These are phyloP conservation scores for Tylopilus orsonianus DNA, from an alignment of 1,284 basidiomycete species.

Conservation along the genomic window DNA sequence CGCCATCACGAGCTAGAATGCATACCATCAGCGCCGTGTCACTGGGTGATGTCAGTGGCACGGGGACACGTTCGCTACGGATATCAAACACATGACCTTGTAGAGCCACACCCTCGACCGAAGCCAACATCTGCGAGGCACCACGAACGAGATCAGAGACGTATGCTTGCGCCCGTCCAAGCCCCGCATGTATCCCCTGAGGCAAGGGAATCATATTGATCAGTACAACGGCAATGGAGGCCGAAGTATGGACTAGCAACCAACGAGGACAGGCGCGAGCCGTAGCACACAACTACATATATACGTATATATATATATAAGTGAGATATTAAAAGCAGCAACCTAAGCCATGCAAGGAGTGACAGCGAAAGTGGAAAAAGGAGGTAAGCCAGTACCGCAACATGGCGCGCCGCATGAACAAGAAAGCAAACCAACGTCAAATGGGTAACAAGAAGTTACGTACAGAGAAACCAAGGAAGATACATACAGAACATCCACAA, in stretches of 20 bases:
- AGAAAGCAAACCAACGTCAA: constrained; percentile 8
- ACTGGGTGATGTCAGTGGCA: too few species aligned
- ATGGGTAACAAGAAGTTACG: constrained; percentile 13
- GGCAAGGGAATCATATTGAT: too few species aligned
- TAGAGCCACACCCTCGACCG: too few species aligned
- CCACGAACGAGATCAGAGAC: too few species aligned
- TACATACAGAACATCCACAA: constrained; percentile 13
- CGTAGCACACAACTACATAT: constrained; percentile 19
- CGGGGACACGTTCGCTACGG: too few species aligned
- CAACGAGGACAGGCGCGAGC: constrained; percentile 2
- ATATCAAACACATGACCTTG: too few species aligned
- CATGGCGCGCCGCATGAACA: constrained; percentile 14
- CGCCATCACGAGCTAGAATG: too few species aligned
- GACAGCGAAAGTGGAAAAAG: constrained; percentile 9
- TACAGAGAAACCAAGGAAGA: constrained; percentile 11
- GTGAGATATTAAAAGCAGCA: constrained; percentile 2
- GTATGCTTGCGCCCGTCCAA: too few species aligned
- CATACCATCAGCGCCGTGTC: too few species aligned
- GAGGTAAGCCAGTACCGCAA: constrained; percentile 21
- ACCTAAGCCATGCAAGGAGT: constrained; percentile 22
- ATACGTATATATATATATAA: constrained; percentile 10
- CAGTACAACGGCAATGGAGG: too few species aligned
- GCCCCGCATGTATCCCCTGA: too few species aligned
- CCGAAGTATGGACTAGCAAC: constrained; percentile 1
- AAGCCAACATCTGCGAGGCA: too few species aligned